These are phyloP conservation scores for Durotheca rogersii DNA, from an alignment of 495 filamentous ascomycete species.

Conservation along the genomic window DNA sequence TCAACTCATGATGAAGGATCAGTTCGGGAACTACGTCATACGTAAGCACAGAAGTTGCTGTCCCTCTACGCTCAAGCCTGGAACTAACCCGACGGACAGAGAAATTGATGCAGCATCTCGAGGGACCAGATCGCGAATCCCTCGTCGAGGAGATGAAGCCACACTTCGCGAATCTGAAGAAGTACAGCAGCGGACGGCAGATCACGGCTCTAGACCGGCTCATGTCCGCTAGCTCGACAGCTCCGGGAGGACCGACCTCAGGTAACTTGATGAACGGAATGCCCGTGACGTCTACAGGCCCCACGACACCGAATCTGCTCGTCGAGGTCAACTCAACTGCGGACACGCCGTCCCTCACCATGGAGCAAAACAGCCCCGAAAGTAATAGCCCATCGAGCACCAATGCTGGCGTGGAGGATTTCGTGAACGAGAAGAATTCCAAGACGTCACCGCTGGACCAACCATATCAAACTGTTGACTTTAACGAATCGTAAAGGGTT, in stretches of 20 bases:
- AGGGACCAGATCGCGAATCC: conserved; percentile 60
- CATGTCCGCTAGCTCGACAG: conserved; percentile 42
- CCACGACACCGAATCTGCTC: conserved; percentile 40
- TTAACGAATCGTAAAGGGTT: conserved; percentile 17
- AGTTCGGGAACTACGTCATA: conserved; percentile 95
- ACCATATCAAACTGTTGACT: conserved; percentile 8
- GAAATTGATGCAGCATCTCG: conserved; percentile 72
- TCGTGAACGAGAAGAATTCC: conserved; percentile 18
- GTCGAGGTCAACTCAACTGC: conserved; percentile 54
- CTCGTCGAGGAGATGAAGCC: conserved; percentile 75
- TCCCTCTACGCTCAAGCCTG: background rate
- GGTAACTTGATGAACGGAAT: conserved; percentile 12
- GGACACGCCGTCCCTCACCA: conserved; percentile 61
- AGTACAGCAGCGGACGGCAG: conserved; percentile 74
- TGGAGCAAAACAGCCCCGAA: conserved; percentile 63
- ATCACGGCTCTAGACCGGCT: conserved; percentile 68
- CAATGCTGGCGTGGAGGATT: conserved; percentile 53
- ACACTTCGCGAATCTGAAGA: conserved; percentile 70
- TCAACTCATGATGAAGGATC: conserved; percentile 79
- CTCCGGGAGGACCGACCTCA: conserved; percentile 11
- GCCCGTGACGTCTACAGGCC: conserved; percentile 14
- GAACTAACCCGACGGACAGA: conserved; percentile 54
- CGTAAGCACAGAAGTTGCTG: conserved; percentile 66
- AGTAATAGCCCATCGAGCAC: conserved; percentile 62
- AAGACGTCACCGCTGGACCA: conserved; percentile 9